Evolutionary conservation across 169 alveolate species (phyloP).

Genomic region (Neospora caninum): DNA sequence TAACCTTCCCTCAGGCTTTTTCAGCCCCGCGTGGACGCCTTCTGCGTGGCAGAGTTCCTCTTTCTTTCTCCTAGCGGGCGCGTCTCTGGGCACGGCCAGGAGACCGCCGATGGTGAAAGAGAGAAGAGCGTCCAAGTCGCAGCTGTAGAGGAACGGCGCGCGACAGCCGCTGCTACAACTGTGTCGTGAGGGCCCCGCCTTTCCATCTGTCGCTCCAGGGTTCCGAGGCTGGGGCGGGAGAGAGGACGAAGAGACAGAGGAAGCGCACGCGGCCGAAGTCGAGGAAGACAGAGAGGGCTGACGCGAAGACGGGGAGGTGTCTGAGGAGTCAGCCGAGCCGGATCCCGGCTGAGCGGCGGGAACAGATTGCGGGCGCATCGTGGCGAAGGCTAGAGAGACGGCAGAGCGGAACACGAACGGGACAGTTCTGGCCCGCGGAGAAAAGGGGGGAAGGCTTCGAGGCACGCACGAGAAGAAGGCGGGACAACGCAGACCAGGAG

Average conservation of each 20-base stretch:
- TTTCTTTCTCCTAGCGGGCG: too few species aligned
- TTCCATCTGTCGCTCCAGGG: too few species aligned
- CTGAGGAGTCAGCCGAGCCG: background rate
- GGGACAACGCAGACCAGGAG: too few species aligned
- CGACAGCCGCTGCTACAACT: conserved; percentile 43
- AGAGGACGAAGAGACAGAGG: conserved; percentile 1
- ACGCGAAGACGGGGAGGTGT: background rate
- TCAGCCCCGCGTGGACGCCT: background rate
- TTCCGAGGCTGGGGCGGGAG: background rate
- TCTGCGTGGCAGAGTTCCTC: background rate
- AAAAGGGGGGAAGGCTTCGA: too few species aligned
- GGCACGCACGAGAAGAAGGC: too few species aligned
- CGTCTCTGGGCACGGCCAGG: background rate
- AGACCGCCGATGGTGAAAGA: background rate
- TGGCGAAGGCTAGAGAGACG: background rate
- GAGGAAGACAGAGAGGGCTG: background rate
- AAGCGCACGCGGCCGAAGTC: background rate
- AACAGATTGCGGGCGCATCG: background rate
- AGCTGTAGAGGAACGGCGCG: conserved; percentile 37
- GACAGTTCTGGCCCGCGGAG: too few species aligned
- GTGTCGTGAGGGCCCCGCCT: background rate
- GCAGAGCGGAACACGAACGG: too few species aligned
- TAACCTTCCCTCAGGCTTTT: background rate
- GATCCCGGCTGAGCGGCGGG: background rate
- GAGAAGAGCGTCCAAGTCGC: background rate